These are phyloP conservation scores for Komagataella pastoris DNA, from an alignment of 805 yeast species.

Conservation along the genomic window DNA sequence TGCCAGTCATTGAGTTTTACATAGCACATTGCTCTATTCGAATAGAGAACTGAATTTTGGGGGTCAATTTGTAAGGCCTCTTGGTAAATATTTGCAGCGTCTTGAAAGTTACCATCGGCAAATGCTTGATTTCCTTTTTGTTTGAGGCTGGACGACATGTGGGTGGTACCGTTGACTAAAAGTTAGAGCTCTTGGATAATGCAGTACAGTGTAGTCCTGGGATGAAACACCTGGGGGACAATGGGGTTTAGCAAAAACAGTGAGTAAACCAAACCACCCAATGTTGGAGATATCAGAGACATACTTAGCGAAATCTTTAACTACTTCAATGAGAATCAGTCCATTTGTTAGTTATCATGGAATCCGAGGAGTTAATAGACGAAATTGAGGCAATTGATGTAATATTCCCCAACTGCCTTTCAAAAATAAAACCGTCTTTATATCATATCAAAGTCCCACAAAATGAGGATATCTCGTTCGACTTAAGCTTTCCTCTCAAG, in stretches of 20 bases:
- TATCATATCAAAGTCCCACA: conserved; percentile 45
- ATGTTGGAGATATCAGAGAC: not conserved
- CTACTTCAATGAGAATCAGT: not conserved
- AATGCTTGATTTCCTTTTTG: conserved; percentile 42
- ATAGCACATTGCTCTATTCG: conserved; percentile 62
- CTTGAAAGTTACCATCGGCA: conserved; percentile 24
- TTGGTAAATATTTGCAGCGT: conserved; percentile 41
- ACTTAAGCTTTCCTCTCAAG: conserved; percentile 52
- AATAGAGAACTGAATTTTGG: conserved; percentile 37
- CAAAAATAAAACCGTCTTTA: conserved; percentile 18
- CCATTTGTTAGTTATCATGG: conserved; percentile 1
- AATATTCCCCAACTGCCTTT: conserved; percentile 60
- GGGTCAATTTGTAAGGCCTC: conserved; percentile 40
- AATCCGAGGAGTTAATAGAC: conserved; percentile 42
- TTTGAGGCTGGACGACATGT: conserved; percentile 11
- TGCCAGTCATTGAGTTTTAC: conserved; percentile 35
- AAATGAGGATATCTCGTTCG: conserved; percentile 45
- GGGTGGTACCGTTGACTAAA: not conserved
- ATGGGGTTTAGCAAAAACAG: too few species aligned
- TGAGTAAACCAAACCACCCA: too few species aligned
- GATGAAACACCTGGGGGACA: not conserved
- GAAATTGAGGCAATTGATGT: conserved; percentile 80
- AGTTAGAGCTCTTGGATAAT: too few species aligned
- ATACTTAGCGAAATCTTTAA: not conserved
- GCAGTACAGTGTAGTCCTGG: not conserved